Evolutionary conservation across 371 early-diverging fungal species (phyloP).

Genomic region (Mortierella sp.): DNA sequence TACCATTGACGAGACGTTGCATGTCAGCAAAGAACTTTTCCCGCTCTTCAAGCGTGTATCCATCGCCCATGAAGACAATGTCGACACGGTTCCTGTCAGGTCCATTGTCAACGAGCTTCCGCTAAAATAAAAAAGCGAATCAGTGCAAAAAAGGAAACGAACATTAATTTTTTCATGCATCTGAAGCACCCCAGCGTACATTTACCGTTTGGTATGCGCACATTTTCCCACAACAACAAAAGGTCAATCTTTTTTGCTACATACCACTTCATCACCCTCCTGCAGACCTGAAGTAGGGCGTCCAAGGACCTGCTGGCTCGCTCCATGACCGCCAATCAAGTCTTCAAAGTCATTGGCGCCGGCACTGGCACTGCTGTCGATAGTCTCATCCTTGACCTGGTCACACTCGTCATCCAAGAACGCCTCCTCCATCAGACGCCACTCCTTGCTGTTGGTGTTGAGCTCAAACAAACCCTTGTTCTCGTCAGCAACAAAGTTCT

Average conservation of each 20-base stretch:
- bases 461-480: conserved; percentile 34
- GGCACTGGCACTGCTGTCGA: not conserved
- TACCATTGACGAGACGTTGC: conserved; percentile 61
- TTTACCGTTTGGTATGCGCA: not conserved
- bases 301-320: conserved; percentile 2
- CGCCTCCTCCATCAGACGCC: conserved; percentile 2
- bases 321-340: not conserved
- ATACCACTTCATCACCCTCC: conserved; percentile 47
- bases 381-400: not conserved
- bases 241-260: not conserved
- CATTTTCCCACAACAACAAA: not conserved
- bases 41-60: conserved; percentile 64
- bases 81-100: conserved; percentile 67
- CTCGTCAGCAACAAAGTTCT: not conserved
- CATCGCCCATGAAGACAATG: conserved; percentile 77
- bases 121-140: conserved; percentile 17
- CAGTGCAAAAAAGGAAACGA: not conserved
- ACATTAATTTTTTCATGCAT: not conserved
- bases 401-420: conserved; percentile 39
- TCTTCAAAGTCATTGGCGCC: not conserved
- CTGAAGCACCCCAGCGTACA: not conserved
- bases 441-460: conserved; percentile 30
- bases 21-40: conserved; percentile 68
- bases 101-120: conserved; percentile 60
- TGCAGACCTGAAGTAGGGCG: conserved; percentile 7